phyloP scores from a whole-genome alignment of 768 basidiomycete genomes.

The Mycena amicta region DNA sequence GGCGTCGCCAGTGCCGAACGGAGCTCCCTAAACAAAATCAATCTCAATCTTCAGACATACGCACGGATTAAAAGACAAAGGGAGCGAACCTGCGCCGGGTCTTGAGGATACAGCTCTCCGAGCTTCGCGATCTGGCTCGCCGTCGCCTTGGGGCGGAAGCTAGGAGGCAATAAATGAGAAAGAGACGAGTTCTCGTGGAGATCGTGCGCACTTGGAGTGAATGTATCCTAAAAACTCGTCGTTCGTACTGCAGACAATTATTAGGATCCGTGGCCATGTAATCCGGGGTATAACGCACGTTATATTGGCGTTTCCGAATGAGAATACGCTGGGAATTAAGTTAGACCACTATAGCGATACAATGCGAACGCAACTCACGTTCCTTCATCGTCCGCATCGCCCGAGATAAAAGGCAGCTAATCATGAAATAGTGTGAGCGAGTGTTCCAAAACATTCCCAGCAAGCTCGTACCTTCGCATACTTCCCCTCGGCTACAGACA shows the following conservation, averaged over 20 bases:
- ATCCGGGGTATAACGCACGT: too few species aligned
- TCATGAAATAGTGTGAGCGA: constrained; percentile 10
- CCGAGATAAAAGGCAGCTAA: constrained; percentile 31
- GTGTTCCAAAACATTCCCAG: too few species aligned
- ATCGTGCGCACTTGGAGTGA: constrained; percentile 6
- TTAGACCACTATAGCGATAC: neutral
- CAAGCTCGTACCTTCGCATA: constrained; percentile 26
- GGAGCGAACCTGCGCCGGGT: constrained; percentile 7
- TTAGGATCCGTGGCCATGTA: too few species aligned
- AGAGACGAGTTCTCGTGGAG: too few species aligned
- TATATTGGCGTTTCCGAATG: constrained; percentile 23
- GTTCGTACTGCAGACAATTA: constrained; percentile 21
- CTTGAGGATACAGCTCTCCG: constrained; percentile 10
- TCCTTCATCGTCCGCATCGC: constrained; percentile 45
- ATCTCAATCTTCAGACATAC: too few species aligned
- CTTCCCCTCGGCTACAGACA: constrained; percentile 34
- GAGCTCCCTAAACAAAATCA: constrained; percentile 7
- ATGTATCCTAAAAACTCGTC: constrained; percentile 5
- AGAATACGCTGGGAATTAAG: constrained; percentile 21
- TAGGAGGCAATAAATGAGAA: too few species aligned
- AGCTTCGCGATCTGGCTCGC: constrained; percentile 3
- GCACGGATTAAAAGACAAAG: neutral
- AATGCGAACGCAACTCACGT: too few species aligned
- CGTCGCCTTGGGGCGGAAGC: constrained; percentile 6
- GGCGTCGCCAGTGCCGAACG: constrained; percentile 13